Percentiles rank a stretch among this genome's conserved stretches.
phyloP scores from a whole-genome alignment of 1,284 basidiomycete genomes.

The Ceratorhiza oryzae-sativae region DNA sequence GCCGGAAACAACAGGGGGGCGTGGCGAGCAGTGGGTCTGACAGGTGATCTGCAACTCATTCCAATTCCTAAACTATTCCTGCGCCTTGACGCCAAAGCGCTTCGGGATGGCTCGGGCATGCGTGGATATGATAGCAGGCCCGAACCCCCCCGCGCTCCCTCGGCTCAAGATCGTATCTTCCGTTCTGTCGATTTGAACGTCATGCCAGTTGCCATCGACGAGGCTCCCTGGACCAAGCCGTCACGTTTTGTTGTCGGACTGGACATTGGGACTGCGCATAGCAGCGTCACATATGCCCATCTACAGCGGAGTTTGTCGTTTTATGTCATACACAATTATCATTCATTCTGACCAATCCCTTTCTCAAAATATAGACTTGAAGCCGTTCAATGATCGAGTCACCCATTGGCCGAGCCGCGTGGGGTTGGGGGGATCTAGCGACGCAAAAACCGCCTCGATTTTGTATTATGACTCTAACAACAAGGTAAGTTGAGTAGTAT shows the following conservation, averaged over 20 bases:
- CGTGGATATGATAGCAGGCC: too few species aligned
- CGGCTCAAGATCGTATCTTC: too few species aligned
- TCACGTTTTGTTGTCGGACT: constrained; percentile 19
- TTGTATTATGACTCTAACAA: constrained; percentile 34
- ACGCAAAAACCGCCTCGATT: constrained; percentile 32
- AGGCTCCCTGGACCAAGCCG: neutral
- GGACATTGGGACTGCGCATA: constrained; percentile 14
- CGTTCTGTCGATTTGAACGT: neutral
- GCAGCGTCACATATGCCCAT: constrained; percentile 7
- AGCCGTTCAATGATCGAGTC: constrained; percentile 7
- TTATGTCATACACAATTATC: neutral
- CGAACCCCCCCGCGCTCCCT: too few species aligned
- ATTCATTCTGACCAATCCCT: neutral
- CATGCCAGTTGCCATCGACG: constrained; percentile 5
- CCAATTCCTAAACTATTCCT: too few species aligned
- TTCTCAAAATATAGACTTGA: too few species aligned
- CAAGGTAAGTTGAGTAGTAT: neutral
- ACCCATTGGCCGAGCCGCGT: constrained; percentile 22
- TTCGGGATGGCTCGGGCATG: too few species aligned
- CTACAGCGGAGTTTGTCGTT: neutral
- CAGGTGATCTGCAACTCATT: too few species aligned
- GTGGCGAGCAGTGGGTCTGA: too few species aligned
- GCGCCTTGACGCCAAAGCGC: too few species aligned
- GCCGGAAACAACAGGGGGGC: too few species aligned
- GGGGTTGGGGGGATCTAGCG: constrained; percentile 6